These are phyloP conservation scores for Cutaneotrichosporon arboriforme DNA, from an alignment of 1,284 basidiomycete genomes.

Conservation along the genomic window DNA sequence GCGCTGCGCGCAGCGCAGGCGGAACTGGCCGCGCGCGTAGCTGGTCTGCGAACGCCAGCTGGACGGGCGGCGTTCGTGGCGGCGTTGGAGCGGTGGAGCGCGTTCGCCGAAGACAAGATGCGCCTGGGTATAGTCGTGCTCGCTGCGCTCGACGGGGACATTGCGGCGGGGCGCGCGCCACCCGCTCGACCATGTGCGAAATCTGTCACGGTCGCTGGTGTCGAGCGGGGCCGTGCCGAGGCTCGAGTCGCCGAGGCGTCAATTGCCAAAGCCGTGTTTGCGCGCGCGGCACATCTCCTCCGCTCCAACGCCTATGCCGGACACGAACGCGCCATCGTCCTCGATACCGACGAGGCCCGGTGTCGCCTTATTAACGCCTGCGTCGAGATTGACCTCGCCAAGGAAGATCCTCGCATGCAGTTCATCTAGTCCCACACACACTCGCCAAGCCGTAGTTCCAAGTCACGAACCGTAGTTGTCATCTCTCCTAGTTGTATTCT, in stretches of 20 bases:
- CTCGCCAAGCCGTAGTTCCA: too few relatives aligned
- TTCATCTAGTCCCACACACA: not conserved
- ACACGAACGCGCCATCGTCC: not conserved
- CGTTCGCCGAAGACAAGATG: constrained; percentile 1
- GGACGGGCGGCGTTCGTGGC: not conserved
- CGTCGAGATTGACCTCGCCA: not conserved
- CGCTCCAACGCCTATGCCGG: not conserved
- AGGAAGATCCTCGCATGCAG: not conserved
- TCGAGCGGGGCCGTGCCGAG: not conserved
- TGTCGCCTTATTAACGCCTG: not conserved
- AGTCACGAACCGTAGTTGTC: not conserved
- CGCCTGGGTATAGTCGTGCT: not conserved
- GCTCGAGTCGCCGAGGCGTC: not conserved
- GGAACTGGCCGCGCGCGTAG: not conserved
- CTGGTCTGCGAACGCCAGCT: not conserved
- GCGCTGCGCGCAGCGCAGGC: not conserved
- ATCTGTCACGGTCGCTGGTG: not conserved
- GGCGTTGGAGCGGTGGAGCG: not conserved
- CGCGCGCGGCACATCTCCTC: not conserved
- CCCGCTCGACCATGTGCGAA: not conserved
- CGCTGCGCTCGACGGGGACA: not conserved
- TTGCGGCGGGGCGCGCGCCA: not conserved
- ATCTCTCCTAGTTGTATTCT: not conserved
- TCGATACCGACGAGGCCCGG: not conserved
- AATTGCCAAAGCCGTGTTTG: not conserved